Base-by-base conservation (phyloP, 352 stramenopile species). In the Lagenidium giganteum region DNA sequence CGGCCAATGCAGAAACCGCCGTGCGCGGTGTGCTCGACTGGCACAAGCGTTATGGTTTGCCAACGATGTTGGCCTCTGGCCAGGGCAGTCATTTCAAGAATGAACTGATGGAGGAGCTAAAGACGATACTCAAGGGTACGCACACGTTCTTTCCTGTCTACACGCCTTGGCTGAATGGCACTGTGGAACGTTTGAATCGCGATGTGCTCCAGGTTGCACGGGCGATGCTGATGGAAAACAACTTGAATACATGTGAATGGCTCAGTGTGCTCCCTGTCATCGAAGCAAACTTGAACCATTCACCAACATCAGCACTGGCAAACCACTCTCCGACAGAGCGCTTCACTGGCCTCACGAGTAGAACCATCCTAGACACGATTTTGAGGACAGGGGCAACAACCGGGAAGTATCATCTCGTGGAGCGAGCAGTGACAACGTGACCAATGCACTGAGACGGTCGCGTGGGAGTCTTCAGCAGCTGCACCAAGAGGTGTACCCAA, bases 161-260 rank as follows among this genome's bases (percentile, higher is more conserved):
- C 27, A 32, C 32, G 1, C 47, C 47, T 3, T 62, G 47, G 45
- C 30, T 55, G 13, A 54, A 56, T 43, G 45, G 53, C 5, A 52
- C 45, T 12, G 35, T 57, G 8, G 52, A 62, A 27, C 17, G 47
- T 3, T 13, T 57, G 18, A 53, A 63, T 25, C 33, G 41, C 1
- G 46, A 62, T 22, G 40, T 62, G 21, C 38, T 62, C 8, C 41
- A 42, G 22, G 47, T 47, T 16, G 33, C 51, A 5, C 29, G 53
- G 1, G 47, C 48, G 7, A 14, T 56, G 20, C 21, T 62, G 1
- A 13, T 62, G 13, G 41, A 50, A 22, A 57, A 42, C 12, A 35
- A 40, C 7, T 20, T 42, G 21, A 20, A 29, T 42, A 38, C 29
- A 13, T 51, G 53, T 39, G 24, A 33, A 8, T 42, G 22, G 20